A percentile compares a stretch with the other conserved stretches of the same genome.
Evolutionary conservation across 2,329 filamentous ascomycete genomes (phyloP).

Genomic region (Hymenoscyphus occultus): DNA sequence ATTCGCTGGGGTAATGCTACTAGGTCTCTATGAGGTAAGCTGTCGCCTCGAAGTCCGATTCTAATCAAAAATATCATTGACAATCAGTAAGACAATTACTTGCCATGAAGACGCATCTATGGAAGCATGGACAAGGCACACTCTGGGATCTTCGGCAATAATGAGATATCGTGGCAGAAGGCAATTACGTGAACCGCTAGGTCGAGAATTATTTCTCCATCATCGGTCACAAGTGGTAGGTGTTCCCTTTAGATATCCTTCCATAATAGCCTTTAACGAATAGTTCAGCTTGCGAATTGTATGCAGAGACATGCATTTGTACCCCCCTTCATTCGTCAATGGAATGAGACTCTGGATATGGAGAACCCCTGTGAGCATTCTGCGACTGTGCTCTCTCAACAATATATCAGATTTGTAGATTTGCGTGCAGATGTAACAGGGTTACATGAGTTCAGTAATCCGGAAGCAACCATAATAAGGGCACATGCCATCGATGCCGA

Average conservation of each 20-base stretch:
- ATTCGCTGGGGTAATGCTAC: constrained; percentile 29
- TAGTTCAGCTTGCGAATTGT: constrained; percentile 46
- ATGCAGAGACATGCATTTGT: constrained; percentile 49
- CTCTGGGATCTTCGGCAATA: constrained; percentile 49
- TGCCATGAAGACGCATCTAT: constrained; percentile 41
- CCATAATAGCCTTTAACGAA: constrained; percentile 35
- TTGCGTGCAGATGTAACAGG: constrained; percentile 27
- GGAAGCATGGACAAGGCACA: constrained; percentile 51
- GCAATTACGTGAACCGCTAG: constrained; percentile 47
- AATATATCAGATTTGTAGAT: constrained; percentile 36
- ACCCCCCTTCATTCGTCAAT: constrained; percentile 46
- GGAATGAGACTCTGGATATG: constrained; percentile 31
- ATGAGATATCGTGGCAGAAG: constrained; percentile 47
- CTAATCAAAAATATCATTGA: constrained; percentile 23
- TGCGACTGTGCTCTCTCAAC: constrained; percentile 41
- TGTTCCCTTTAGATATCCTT: background rate
- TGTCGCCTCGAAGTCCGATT: no score
- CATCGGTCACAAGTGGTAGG: constrained; percentile 39
- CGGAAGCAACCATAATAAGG: constrained; percentile 20
- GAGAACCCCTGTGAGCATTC: constrained; percentile 25
- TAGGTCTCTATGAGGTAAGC: constrained; percentile 32
- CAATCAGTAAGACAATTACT: constrained; percentile 25
- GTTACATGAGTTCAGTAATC: constrained; percentile 28
- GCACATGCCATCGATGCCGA: constrained; percentile 23
- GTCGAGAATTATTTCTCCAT: constrained; percentile 53